Percentiles rank a stretch among this genome's conserved stretches.
phyloP scores from a whole-genome alignment of 164 flowering plant species.

The Amborella trichopoda region DNA sequence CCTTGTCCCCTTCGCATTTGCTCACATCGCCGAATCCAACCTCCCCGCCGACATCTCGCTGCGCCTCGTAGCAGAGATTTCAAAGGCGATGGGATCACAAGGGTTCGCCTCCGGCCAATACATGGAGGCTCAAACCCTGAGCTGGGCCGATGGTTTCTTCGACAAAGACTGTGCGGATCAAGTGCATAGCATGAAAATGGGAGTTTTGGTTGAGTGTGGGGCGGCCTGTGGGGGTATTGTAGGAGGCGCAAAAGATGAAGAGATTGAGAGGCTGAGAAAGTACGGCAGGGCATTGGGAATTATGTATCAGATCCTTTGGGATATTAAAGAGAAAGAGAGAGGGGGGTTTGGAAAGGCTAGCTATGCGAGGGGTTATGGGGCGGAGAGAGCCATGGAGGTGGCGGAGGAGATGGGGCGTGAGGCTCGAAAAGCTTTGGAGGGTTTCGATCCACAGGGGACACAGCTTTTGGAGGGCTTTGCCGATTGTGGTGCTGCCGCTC shows the following conservation, averaged over 20 bases:
- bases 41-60: slow-evolving; percentile 61
- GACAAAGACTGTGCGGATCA: too few relatives aligned
- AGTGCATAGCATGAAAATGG: slow-evolving; percentile 81
- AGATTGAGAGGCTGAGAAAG: slow-evolving; percentile 47
- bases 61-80: slow-evolving; percentile 70
- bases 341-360: slow-evolving; percentile 7
- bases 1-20: slow-evolving; percentile 84
- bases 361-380: slow-evolving; percentile 55
- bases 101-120: slow-evolving; percentile 97
- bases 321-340: slow-evolving; percentile 36
- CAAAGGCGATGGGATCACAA: slow-evolving; percentile 80
- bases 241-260: slow-evolving; percentile 69
- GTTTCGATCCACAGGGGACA: slow-evolving; percentile 57
- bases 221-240: slow-evolving; percentile 84
- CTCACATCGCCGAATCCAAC: slow-evolving; percentile 62
- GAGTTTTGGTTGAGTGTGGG: slow-evolving; percentile 79
- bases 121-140: too few relatives aligned
- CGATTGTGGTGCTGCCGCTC: slow-evolving; percentile 81
- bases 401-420: slow-evolving; percentile 51
- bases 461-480: slow-evolving; percentile 68
- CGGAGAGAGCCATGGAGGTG: slow-evolving; percentile 56
- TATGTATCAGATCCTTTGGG: slow-evolving; percentile 66
- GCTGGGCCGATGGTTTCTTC: too few relatives aligned
- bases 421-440: slow-evolving; percentile 62
- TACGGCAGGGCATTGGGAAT: slow-evolving; percentile 91